Evolutionary conservation across 345 rosid species (phyloP), one percentile per base, ranked within the genome.

Genomic region (Barbarea vulgaris): DNA sequence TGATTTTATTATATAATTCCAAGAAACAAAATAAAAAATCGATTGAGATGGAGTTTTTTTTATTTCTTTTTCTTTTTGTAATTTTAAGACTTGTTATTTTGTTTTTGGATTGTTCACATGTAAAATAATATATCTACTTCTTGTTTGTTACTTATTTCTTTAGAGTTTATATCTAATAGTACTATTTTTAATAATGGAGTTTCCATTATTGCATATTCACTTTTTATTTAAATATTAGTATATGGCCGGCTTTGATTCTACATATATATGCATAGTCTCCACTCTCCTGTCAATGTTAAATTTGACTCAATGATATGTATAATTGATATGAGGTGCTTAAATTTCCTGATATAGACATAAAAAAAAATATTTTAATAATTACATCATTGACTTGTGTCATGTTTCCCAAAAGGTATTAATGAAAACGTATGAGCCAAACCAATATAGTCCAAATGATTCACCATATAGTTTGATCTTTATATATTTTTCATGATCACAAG

Each of bases 1-100:
- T 78, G 85, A 68, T 47, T 83, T 87, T 82, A 31, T 70, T 4
- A 81, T 89, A 86, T 83, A 83, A 82, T 69, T 77, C 25, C 19
- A 62, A 36, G 7, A 60, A 54, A 5, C 1, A 4, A 37, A 14
- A 63, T 8, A 61, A 65, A 44, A 54, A 0, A 18, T n/a, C 46
- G n/a, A 25, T 28, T 27, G 60, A 68, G 50, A 30, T 48, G 33
- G 14, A 19, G 21, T 5, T 21, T 67, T 39, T 6, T 6, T 63
- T 17, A 14, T 15, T 4, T 33, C 9, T 15, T 5, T 25, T 15
- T 10, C 37, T 41, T 65, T 12, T 28, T 74, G 34, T 63, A 55
- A 10, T 60, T 44, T 33, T 42, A 50, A 46, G 42, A 56, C 24
- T 70, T 59, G 13, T 19, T 18, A 25, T n/a, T 30, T 64, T 10